Conservation (phyloP, 306 rosid species). For the Quercus agrifolia region DNA sequence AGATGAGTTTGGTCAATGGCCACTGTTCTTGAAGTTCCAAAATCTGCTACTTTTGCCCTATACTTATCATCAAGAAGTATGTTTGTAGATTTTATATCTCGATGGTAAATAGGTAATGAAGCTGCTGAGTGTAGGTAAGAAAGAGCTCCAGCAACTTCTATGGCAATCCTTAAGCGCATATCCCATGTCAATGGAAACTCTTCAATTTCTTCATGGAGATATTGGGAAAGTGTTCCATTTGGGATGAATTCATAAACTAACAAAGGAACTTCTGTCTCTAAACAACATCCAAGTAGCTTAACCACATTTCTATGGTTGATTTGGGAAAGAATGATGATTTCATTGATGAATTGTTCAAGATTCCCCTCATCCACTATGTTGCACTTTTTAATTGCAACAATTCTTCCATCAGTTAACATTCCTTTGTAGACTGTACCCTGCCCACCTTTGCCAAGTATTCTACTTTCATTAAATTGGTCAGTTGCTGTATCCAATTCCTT, state of each 20-base stretch:
- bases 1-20: not conserved
- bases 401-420: not conserved
- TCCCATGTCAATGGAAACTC: constrained; percentile 14
- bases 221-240: constrained; percentile 22
- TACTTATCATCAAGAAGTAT: constrained; percentile 28
- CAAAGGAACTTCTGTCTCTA: constrained; percentile 26
- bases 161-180: not conserved
- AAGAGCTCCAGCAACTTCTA: constrained; percentile 18
- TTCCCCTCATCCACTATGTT: too few species aligned
- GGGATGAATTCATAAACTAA: constrained; percentile 39
- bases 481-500: too few species aligned
- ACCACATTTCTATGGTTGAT: constrained; percentile 43
- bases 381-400: too few species aligned
- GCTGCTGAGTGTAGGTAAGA: constrained; percentile 31
- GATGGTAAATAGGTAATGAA: constrained; percentile 30
- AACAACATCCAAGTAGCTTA: constrained; percentile 28
- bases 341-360: constrained; percentile 16
- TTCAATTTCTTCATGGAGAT: constrained; percentile 13
- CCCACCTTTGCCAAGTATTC: constrained; percentile 2
- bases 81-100: constrained; percentile 32
- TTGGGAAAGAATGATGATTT: constrained; percentile 30
- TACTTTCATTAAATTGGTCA: too few species aligned
- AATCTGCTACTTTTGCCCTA: not conserved
- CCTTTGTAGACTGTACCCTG: constrained; percentile 43
- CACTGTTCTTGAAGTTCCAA: not conserved